Base-by-base conservation (phyloP, 352 stramenopile species). In the Bremia lactucae region DNA sequence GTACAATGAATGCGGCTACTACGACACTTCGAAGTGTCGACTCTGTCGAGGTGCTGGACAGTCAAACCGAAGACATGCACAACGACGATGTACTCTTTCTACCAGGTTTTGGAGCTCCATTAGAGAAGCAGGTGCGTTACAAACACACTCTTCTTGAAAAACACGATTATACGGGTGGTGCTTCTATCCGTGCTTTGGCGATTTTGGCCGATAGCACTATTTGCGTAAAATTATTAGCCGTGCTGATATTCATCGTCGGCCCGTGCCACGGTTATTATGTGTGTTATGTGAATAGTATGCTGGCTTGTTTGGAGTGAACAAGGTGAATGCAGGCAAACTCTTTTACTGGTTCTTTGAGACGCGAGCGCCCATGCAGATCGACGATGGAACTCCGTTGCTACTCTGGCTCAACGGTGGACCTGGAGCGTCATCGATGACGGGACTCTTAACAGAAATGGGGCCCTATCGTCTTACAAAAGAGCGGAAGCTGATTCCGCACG, bases 301-400 rank as follows among this genome's bases (percentile, higher is more conserved):
- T 22, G 74, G 77, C 6, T 52, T 85, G 44, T 55, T 86, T 29
- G 67, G 49, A 26, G 77, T 87, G 23, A 86, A 86, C 55, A 51
- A 46, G 9, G 0, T 59, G 10, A 65, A 70, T 11, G 59, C 63
- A 14, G 77, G 77, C 15, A 79, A 72, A 29, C 33, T 90, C 6
- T 91, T 91, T 26, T 91, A 91, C 50, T 91, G 78, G 78, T 91
- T 91, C 51, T 86, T 91, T 49, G 75, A 88, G 56, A 67, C 74
- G 25, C 66, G 66, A n/a, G 51, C 60, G 15, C 37, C 49, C 18
- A 43, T 63, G 38, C 60, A 71, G 41, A 62, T 65, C 39, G 56
- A 75, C 31, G 50, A 59, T 1, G 40, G 60, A 19, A 91, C 70
- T 14, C 79, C 79, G 13, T 21, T 92, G 23, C 59, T 89, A 20